Conservation (phyloP, 257 asterid species). For the Buddleja alternifolia region DNA sequence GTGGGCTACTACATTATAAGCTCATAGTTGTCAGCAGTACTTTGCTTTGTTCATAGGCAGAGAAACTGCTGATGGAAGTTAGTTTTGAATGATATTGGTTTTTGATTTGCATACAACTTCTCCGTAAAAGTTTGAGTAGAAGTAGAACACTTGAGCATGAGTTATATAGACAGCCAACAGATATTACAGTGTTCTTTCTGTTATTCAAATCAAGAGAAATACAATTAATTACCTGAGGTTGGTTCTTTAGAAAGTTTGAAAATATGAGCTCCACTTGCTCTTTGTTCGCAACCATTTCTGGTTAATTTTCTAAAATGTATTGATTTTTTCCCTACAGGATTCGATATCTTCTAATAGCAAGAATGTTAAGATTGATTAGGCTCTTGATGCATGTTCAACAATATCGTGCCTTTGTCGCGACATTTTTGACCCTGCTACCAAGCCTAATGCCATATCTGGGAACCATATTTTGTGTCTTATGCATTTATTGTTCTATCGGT, state of each 20-base stretch:
- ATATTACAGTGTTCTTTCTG: neutral
- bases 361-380: conserved; percentile 93
- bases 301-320: conserved; percentile 9
- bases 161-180: neutral
- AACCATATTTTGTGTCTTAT: conserved; percentile 83
- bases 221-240: neutral
- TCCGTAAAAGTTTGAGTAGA: neutral
- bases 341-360: conserved; percentile 95
- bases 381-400: conserved; percentile 86
- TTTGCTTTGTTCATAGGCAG: neutral
- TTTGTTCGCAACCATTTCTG: conserved; percentile 14
- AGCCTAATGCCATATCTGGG: conserved; percentile 97
- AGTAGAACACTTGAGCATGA: neutral
- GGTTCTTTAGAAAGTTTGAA: neutral
- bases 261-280: conserved; percentile 1
- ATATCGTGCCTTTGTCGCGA: conserved; percentile 95
- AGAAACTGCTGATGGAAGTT: neutral
- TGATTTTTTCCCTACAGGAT: conserved; percentile 60
- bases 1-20: neutral
- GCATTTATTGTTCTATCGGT: conserved; percentile 93
- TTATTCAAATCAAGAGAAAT: neutral
- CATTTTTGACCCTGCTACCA: conserved; percentile 91
- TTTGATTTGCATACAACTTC: conserved; percentile 9
- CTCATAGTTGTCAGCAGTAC: neutral
- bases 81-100: neutral